A percentile compares a stretch with the other conserved stretches of the same genome.
Conservation (phyloP, 2,329 filamentous ascomycete genomes). For the Acrocalymma vagum region DNA sequence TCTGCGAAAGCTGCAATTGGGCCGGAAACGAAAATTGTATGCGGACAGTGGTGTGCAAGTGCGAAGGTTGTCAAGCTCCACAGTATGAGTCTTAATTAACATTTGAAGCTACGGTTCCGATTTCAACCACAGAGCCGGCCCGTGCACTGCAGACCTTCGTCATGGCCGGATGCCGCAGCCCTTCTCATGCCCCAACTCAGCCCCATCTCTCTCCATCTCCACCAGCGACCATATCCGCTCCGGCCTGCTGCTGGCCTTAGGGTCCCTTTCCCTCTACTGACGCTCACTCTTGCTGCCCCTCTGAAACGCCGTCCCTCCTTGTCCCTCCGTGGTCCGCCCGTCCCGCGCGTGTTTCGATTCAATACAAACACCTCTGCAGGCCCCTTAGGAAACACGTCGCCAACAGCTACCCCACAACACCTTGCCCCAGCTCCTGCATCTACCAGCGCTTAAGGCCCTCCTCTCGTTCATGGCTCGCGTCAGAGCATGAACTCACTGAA, state of each 20-base stretch:
- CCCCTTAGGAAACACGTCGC: slow-evolving; percentile 17
- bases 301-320: slow-evolving; percentile 5
- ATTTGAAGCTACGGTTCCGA: too few relatives aligned
- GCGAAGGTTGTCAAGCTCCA: too few relatives aligned
- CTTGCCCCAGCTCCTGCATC: background rate
- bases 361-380: slow-evolving; percentile 6
- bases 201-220: slow-evolving; percentile 9
- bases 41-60: too few relatives aligned
- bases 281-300: slow-evolving; percentile 2
- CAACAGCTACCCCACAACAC: slow-evolving; percentile 9
- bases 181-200: too few relatives aligned
- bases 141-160: slow-evolving; percentile 7
- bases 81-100: too few relatives aligned
- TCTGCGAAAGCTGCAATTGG: too few relatives aligned
- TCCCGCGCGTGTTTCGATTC: background rate
- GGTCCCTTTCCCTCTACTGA: slow-evolving; percentile 13
- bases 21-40: too few relatives aligned
- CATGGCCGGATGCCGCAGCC: too few relatives aligned
- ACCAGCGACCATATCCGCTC: slow-evolving; percentile 16
- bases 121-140: too few relatives aligned
- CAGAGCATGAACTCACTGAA: slow-evolving; percentile 95
- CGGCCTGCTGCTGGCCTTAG: slow-evolving; percentile 17
- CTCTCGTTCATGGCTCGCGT: slow-evolving; percentile 54
- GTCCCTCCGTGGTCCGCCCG: slow-evolving; percentile 2
- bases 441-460: background rate